Evolutionary conservation across 805 yeast species (phyloP).

Genomic region (Wickerhamomyces ciferrii): DNA sequence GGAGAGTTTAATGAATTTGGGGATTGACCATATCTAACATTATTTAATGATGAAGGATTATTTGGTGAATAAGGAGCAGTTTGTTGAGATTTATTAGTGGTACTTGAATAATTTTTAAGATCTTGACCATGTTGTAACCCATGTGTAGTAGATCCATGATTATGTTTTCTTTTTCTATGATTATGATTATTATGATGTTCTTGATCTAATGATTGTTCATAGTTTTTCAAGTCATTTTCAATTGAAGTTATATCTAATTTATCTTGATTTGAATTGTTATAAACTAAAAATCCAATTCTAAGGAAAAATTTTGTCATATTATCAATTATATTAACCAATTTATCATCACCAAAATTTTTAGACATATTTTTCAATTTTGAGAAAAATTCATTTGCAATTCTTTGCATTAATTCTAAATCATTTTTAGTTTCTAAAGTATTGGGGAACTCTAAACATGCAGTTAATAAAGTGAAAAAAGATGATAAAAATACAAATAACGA

Average conservation of each 20-base stretch:
- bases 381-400: conserved; percentile 5
- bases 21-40: neutral
- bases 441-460: conserved; percentile 18
- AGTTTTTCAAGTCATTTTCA: conserved; percentile 5
- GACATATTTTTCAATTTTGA: neutral
- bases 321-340: neutral
- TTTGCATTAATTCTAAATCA: conserved; percentile 12
- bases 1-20: neutral
- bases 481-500: conserved; percentile 15
- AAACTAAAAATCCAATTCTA: conserved; percentile 15
- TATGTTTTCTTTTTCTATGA: neutral
- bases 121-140: too few species aligned
- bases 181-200: neutral
- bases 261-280: conserved; percentile 7
- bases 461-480: conserved; percentile 19
- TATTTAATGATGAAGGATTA: neutral
- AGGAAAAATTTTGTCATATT: conserved; percentile 10
- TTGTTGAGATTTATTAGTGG: neutral
- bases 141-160: neutral
- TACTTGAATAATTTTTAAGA: too few species aligned
- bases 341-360: neutral
- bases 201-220: neutral
- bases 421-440: conserved; percentile 3
- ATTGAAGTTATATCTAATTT: conserved; percentile 4
- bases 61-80: neutral